Conservation (phyloP, 208 protist species). For the Acanthamoeba triangularis region DNA sequence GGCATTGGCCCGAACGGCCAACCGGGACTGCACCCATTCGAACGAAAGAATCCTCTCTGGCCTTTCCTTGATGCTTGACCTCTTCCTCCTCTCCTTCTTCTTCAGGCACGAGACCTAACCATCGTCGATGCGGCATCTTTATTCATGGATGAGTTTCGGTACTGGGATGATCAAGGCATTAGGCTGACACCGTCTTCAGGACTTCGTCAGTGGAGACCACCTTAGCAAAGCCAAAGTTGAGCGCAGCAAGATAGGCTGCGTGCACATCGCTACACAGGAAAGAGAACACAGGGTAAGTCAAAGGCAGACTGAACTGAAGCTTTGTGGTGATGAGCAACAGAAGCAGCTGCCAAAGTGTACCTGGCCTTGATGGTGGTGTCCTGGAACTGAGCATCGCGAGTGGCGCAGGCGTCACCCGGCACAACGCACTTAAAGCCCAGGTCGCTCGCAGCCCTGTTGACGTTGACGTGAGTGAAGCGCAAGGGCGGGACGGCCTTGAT, state of each 20-base stretch:
- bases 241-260: conserved; percentile 61
- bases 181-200: neutral
- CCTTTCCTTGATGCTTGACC: no score
- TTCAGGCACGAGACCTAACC: no score
- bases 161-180: neutral
- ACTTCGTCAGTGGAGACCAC: conserved; percentile 65
- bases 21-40: neutral
- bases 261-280: conserved; percentile 60
- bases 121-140: no score
- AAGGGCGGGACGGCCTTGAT: neutral
- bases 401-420: conserved; percentile 68
- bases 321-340: neutral
- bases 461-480: no score
- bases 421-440: conserved; percentile 68
- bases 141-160: neutral
- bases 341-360: neutral
- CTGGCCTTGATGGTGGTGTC: conserved; percentile 39
- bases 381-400: conserved; percentile 60
- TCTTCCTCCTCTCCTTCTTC: no score
- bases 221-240: conserved; percentile 71
- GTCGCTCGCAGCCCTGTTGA: conserved; percentile 29
- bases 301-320: neutral
- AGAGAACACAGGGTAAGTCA: neutral
- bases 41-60: no score
- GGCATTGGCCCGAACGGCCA: neutral